Percentiles rank a stretch among this genome's conserved stretches.
Evolutionary conservation across 768 basidiomycete species (phyloP).

Genomic region (Lepiota venenata): DNA sequence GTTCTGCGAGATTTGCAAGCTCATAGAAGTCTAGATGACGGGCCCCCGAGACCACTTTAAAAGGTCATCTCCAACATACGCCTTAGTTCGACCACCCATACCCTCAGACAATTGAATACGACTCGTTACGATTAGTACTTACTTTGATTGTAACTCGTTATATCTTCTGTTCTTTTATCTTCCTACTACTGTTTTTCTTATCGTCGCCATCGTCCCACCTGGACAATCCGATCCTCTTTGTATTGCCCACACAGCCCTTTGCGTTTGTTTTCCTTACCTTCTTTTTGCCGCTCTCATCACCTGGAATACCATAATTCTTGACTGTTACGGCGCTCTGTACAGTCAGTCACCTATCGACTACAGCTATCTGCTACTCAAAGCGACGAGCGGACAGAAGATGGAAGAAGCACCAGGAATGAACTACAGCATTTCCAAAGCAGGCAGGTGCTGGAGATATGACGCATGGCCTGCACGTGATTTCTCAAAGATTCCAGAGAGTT

Average conservation of each 20-base stretch:
- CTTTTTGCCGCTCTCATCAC: conserved; percentile 2
- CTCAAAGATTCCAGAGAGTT: conserved; percentile 44
- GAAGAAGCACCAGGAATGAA: conserved; percentile 17
- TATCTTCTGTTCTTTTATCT: conserved; percentile 9
- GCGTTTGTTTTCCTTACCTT: conserved; percentile 5
- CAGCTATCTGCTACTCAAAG: too few species aligned
- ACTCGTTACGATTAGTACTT: conserved; percentile 9
- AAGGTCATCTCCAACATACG: background rate
- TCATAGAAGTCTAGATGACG: conserved; percentile 78
- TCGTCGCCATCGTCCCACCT: background rate
- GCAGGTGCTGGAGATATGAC: conserved; percentile 15
- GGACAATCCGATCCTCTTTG: background rate
- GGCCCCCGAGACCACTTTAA: conserved; percentile 13
- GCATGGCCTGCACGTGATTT: conserved; percentile 30
- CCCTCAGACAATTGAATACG: conserved; percentile 13
- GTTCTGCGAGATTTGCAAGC: conserved; percentile 87
- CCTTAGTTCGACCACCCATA: conserved; percentile 8
- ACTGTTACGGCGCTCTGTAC: background rate
- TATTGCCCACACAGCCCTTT: conserved; percentile 1
- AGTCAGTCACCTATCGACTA: too few species aligned
- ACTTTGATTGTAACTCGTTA: conserved; percentile 12
- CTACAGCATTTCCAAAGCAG: background rate
- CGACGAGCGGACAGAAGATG: background rate
- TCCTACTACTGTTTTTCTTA: background rate
- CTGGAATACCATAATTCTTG: conserved; percentile 7